Base-by-base conservation (phyloP, 2,329 filamentous ascomycete genomes). In the Hypoxylon sp. region DNA sequence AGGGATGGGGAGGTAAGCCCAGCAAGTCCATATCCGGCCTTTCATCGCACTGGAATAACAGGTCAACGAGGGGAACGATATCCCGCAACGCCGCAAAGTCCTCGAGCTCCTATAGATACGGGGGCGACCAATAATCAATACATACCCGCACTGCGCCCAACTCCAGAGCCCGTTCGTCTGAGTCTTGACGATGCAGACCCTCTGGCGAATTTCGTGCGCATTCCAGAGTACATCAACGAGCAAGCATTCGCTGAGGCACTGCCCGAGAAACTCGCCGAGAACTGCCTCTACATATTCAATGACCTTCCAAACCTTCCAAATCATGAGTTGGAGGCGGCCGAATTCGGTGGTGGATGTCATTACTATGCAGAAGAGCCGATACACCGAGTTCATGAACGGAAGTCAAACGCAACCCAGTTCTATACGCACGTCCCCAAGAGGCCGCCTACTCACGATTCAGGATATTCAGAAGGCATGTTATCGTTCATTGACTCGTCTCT, bases 231-330 rank as follows among this genome's bases (percentile, higher is more conserved):
- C 6, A 51, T 53, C 35, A 53, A 54, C 8, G 17, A 39, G 0
- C 55, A 19, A 24, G 60, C 31, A 3, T 29, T 67, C 51, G 19
- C 47, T 1, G 29, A 32, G 24, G 8, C 2, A 7, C 10, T 54
- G 3, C 29, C 21, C 2, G 19, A 32, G 3, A 32, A 8, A 4
- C 32, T 50, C 4, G 39, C 48, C 17, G 27, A 51, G 4, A 24
- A 54, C 3, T 24, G 32, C 7, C 55, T 68, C 10, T 47, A 58
- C 47, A 56, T 59, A 31, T 53, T 56, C 15, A 32, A 55, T 7
- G 17, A 39, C 1, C 44, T 19, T 15, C 46, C 27, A 10, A 32
- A 3, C 21, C 11, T n/a, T 1, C 21, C 42, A 37, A 24, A 15
- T 2, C 8, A 19, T 8, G 53, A 46, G 7, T 2, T 46, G 1